Base-by-base conservation (phyloP, 768 basidiomycete species). In the Mycena chlorophos region DNA sequence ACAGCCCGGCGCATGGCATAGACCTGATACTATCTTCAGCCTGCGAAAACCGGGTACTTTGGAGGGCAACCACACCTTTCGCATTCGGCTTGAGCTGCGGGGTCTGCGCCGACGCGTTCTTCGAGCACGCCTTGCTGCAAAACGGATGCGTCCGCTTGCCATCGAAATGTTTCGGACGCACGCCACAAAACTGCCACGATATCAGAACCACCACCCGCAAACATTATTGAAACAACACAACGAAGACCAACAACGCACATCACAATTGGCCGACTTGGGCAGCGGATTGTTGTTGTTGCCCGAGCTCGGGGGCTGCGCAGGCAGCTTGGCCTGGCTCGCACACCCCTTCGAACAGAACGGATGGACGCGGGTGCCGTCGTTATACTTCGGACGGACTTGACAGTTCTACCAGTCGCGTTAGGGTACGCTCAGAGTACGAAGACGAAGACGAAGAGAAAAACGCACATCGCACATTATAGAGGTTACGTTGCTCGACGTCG, bases 81-180 rank as follows among this genome's bases (percentile, higher is more conserved):
- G 57, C 49, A 42, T 53, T 57, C 20, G 57, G 38, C 47, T 57
- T 58, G 29, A 50, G 60, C 58, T 52, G 45, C 25, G 60, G 54
- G 40, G 49, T 49, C 39, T 55, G 53, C 13, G 59, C 66, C 51
- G 65, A 69, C 4, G 79, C 75, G 49, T 73, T 78, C 62, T 76
- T 76, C 3, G 84, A 84, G 61, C 86, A 87, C 10, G 82, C 77
- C 63, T 83, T 87, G 63, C 84, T 71, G 62, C 86, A 87, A 65
- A 78, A 88, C 14, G 82, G 77, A 68, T 87, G 85, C 2, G 76
- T 79, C 49, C 77, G 78, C 8, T 75, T 77, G 16, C 82, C 81
- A 62, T 87, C 85, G 19, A 72, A 74, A 60, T 80, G 78, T 61
- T 85, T 87, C 37, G 85, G 84, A 37, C 82, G 78, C 56, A 75